Base-by-base conservation (phyloP, 805 yeast species). In the Torulaspora franciscae region DNA sequence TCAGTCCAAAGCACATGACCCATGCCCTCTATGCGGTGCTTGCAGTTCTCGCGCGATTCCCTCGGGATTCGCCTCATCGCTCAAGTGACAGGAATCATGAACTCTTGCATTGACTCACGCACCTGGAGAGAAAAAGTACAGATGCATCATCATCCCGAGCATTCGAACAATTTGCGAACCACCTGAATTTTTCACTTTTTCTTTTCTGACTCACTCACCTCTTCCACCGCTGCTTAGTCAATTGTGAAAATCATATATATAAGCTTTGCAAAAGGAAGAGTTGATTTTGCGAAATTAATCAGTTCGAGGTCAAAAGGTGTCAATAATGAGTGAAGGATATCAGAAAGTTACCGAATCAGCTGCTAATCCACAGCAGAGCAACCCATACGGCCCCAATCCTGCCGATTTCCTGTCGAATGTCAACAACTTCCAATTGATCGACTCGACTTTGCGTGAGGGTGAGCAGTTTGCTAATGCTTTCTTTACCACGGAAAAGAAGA, bases 391-490 rank as follows among this genome's bases (percentile, higher is more conserved):
- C 13, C 95, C 96, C 56, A 85, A 91, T 65, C 97, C 98, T 46
- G 80, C 87, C 42, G 99, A 91, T 72, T 90, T 71, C 66, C 70
- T 91, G 48, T 87, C 96, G 24, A 91, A 91, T 65, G 98, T 91
- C 28, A 75, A 83, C 53, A 81, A 78, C 55, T 91, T 90, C 72
- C 89, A 91, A 74, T 68, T 91, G 61, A 91, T 91, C 63, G 99
- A 91, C 72, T 86, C 96, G 28, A 91, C 99, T 4, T 75, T 91
- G 47, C 81, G 99, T 73, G 99, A 91, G 72, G 99, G 99, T 67
- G 99, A 91, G 71, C 99, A 91, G 70, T 91, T 91, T 65, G 97
- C 98, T 62, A 91, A 91, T 64, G 95, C 99, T 3, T 93, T 91
- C 70, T 91, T 91, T 74, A 73, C 81, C 57, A 86, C 96, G 14